These are phyloP conservation scores for Xylaria multiplex DNA, from an alignment of 2,329 filamentous ascomycete genomes.

Conservation along the genomic window DNA sequence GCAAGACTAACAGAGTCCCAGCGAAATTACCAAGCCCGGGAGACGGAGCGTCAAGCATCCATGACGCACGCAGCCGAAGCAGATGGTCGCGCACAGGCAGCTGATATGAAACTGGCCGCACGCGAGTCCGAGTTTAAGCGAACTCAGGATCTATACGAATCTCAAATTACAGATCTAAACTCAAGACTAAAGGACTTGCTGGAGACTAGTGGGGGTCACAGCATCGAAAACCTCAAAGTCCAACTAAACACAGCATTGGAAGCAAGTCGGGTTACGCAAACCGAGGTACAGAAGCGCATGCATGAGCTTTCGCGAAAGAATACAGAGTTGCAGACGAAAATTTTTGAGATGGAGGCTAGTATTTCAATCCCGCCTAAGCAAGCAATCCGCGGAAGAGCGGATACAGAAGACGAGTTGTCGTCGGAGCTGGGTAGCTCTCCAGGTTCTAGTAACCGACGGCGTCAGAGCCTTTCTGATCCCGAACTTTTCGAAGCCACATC, in stretches of 20 bases:
- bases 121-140: slow-evolving; percentile 59
- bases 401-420: slow-evolving; percentile 52
- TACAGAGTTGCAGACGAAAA: slow-evolving; percentile 60
- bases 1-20: slow-evolving; percentile 69
- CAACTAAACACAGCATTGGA: slow-evolving; percentile 59
- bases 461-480: slow-evolving; percentile 57
- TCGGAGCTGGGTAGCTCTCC: slow-evolving; percentile 54
- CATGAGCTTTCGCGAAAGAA: slow-evolving; percentile 62
- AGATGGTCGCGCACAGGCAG: slow-evolving; percentile 66
- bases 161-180: slow-evolving; percentile 60
- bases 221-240: slow-evolving; percentile 49
- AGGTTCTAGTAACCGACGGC: slow-evolving; percentile 51
- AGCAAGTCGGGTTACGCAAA: slow-evolving; percentile 63
- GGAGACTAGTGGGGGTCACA: slow-evolving; percentile 45
- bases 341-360: slow-evolving; percentile 59
- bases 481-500: slow-evolving; percentile 56
- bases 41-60: slow-evolving; percentile 67
- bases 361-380: slow-evolving; percentile 41
- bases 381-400: slow-evolving; percentile 31
- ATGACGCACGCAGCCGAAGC: slow-evolving; percentile 68
- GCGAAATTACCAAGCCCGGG: slow-evolving; percentile 70
- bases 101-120: slow-evolving; percentile 67
- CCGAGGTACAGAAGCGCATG: slow-evolving; percentile 64
- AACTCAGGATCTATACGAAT: slow-evolving; percentile 56
- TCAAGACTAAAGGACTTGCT: slow-evolving; percentile 55